Evolutionary conservation across 2,329 filamentous ascomycete genomes (phyloP).

Genomic region (Stagonosporopsis cucurbitacearum): DNA sequence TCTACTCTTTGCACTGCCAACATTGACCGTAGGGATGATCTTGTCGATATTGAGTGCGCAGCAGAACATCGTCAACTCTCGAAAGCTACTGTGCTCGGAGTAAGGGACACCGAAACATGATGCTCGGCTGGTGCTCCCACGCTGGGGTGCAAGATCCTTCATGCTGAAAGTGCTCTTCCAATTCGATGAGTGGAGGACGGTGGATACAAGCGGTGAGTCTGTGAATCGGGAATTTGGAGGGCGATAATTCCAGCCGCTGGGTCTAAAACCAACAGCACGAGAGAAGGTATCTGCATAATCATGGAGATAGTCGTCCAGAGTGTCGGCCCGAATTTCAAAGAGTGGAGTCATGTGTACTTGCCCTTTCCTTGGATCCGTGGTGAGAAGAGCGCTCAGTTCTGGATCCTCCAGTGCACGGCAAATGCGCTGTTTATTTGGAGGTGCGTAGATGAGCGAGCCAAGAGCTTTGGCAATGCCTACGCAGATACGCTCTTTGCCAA

Average conservation of each 20-base stretch:
- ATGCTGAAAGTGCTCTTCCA: slow-evolving; percentile 80
- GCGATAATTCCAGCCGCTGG: slow-evolving; percentile 92
- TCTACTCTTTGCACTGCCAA: slow-evolving; percentile 67
- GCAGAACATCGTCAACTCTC: slow-evolving; percentile 92
- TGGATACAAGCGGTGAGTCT: slow-evolving; percentile 68
- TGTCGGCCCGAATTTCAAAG: slow-evolving; percentile 91
- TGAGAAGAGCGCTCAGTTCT: slow-evolving; percentile 79
- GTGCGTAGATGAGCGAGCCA: slow-evolving; percentile 86
- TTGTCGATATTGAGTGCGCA: slow-evolving; percentile 86
- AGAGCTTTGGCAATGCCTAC: slow-evolving; percentile 88
- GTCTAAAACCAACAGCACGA: slow-evolving; percentile 87
- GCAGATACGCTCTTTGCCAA: slow-evolving; percentile 96
- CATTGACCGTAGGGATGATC: slow-evolving; percentile 92
- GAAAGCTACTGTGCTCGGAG: slow-evolving; percentile 92
- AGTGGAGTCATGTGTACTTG: slow-evolving; percentile 98
- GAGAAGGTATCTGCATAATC: slow-evolving; percentile 81
- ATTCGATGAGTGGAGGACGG: slow-evolving; percentile 68
- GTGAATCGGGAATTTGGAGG: slow-evolving; percentile 69
- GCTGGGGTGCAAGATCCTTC: slow-evolving; percentile 77
- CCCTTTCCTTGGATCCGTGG: slow-evolving; percentile 78
- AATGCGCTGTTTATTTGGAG: slow-evolving; percentile 81
- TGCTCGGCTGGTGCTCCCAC: slow-evolving; percentile 81
- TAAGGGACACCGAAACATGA: slow-evolving; percentile 95
- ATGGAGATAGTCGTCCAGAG: slow-evolving; percentile 85
- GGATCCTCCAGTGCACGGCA: slow-evolving; percentile 84